Base-by-base conservation (phyloP, 768 basidiomycete species). In the Leccinum boreale region DNA sequence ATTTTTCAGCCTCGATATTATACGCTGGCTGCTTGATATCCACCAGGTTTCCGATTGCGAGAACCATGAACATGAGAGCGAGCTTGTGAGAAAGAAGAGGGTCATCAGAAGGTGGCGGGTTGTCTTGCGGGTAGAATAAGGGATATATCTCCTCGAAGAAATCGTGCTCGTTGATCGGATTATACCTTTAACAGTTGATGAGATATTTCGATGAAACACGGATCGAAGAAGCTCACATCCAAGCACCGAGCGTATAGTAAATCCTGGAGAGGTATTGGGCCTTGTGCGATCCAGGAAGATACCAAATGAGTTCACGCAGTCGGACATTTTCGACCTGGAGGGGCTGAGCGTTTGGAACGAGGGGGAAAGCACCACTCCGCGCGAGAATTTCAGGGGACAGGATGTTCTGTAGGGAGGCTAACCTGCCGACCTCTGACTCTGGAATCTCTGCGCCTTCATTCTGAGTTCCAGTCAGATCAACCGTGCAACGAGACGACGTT, bases 1-100 rank as follows among this genome's bases (percentile, higher is more conserved):
- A 88, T 66, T 86, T 86, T 67, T 87, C 85, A 1, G 86, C 86
- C 55, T 89, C 86, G 46, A 86, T 65, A 52, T 78, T 85, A 65
- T 87, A 87, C 0, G 85, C 79, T 15, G 81, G 74, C 36, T 82
- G 70, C 17, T 74, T 68, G 4, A 78, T 77, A 64, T 87, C 80
- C 79, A 86, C 83, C 50, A 87, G 76, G 11, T 79, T 80, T 3
- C 86, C 87, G 59, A 88, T 83, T 0, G 86, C 83, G 8, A 89
- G 77, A 19, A 88, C 75, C 74, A 87, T 85, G 65, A 84, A 88
- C 73, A 85, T 70, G 51, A 86, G 75, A 1, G 85, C 80, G 35
- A 88, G 80, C 5, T 82, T 81, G 69, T 86, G 88, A n/a, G 79
- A 78, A 45, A 80, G 61, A 29, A 81, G 70, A 0, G 81, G 75